A percentile compares a stretch with the other conserved stretches of the same genome.
These are phyloP conservation scores for Plasmodium knowlesi DNA, from an alignment of 169 alveolate species.

Conservation along the genomic window DNA sequence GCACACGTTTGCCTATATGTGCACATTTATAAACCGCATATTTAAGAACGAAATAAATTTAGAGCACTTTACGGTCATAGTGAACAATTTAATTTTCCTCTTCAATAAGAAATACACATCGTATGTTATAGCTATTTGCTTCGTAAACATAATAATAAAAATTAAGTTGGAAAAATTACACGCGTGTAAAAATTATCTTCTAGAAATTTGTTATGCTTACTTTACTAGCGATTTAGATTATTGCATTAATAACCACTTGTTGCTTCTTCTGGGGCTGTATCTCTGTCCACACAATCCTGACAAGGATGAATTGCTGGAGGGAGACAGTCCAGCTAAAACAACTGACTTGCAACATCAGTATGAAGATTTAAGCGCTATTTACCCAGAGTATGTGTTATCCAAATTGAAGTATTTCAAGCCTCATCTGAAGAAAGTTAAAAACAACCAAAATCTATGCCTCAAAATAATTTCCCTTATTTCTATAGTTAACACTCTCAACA, in stretches of 20 bases:
- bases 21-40: slow-evolving; percentile 23
- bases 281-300: slow-evolving; percentile 23
- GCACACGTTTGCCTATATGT: slow-evolving; percentile 56
- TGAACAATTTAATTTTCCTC: slow-evolving; percentile 51
- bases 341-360: not conserved
- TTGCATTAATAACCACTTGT: slow-evolving; percentile 26
- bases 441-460: slow-evolving; percentile 39
- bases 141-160: slow-evolving; percentile 53
- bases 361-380: not conserved
- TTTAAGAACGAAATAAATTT: slow-evolving; percentile 36
- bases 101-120: slow-evolving; percentile 46
- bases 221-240: slow-evolving; percentile 23
- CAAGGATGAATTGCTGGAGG: slow-evolving; percentile 7
- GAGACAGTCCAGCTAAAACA: not conserved
- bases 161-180: slow-evolving; percentile 33
- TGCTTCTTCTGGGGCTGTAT: slow-evolving; percentile 27
- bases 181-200: slow-evolving; percentile 22
- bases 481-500: slow-evolving; percentile 7
- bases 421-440: slow-evolving; percentile 50
- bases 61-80: slow-evolving; percentile 16
- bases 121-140: slow-evolving; percentile 34
- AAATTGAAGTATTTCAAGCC: slow-evolving; percentile 53
- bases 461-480: slow-evolving; percentile 59
- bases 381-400: slow-evolving; percentile 31
- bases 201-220: slow-evolving; percentile 19